Base-by-base conservation (phyloP, 1,284 basidiomycete species). In the Ganoderma boninense region DNA sequence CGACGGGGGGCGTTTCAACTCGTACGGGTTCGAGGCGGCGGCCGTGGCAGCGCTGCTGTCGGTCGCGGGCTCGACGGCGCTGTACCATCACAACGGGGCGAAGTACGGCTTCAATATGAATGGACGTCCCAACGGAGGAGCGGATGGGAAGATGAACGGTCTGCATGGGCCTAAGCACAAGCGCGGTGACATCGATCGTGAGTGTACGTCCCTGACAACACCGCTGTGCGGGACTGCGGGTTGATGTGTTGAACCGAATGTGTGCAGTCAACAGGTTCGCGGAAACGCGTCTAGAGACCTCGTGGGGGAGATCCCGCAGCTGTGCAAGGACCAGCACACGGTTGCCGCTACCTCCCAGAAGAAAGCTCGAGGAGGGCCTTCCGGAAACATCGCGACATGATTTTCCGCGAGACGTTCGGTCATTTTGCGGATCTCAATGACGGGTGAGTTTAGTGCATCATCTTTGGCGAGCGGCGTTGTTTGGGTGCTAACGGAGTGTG, bases 271-370 rank as follows among this genome's bases (percentile, higher is more conserved):
- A 98, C 84, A 92, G 97, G 13, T 98, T 98, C 81, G 92, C 97
- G 35, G 95, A 96, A 38, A 97, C 96, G 59, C 92, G 96, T 64
- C 87, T 99, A 67, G 98, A 99, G 98, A 99, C 79, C 86, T 99
- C 60, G 92, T 94, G 76, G 97, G 97, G 72, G 96, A 99, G 82
- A 97, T 99, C 75, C 91, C 97, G 38, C 87, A 90, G 18, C 84
- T 99, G 40, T 99, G 97, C 90, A 99, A 99, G 83, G 98, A 99
- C 82, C 98, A 99, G 83, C n/a, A n/a, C 98, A 99, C 82, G 98
- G 98, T 3, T 99, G 98, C 80, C 92, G 98, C 49, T 99, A 98
- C 81, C 85, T 99, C 69, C 98, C n/a, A n/a, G 99, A 83, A 99
- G 99, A 91, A 99, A 99, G 84, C 88, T 99, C 52, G 98, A 99